A percentile compares a stretch with the other conserved stretches of the same genome.
Evolutionary conservation across 2,329 filamentous ascomycete species (phyloP).

Genomic region (Nemania sp.): DNA sequence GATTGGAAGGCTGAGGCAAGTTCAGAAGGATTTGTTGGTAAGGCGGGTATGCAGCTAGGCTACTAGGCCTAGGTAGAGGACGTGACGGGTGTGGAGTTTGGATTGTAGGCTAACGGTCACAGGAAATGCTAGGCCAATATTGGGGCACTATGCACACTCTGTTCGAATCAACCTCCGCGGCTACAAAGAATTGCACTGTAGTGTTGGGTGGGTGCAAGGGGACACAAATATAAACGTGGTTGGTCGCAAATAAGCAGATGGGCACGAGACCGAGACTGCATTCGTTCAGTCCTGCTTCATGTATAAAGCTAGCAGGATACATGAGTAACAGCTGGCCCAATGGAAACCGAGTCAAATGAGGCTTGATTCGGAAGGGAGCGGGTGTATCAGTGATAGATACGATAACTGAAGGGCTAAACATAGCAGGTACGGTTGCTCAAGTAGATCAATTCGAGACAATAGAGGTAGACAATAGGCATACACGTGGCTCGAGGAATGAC

Average conservation of each 20-base stretch:
- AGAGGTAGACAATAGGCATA: slow-evolving; percentile 7
- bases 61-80: neutral
- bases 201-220: slow-evolving; percentile 6
- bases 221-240: neutral
- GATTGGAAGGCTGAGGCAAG: slow-evolving; percentile 7
- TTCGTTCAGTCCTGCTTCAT: too few relatives aligned
- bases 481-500: slow-evolving; percentile 22
- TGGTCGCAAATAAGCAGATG: neutral
- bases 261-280: neutral
- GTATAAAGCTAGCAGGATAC: neutral
- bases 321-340: neutral
- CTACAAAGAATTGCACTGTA: slow-evolving; percentile 13
- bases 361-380: neutral
- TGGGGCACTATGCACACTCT: slow-evolving; percentile 20
- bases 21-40: slow-evolving; percentile 3
- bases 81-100: slow-evolving; percentile 18
- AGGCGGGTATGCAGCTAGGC: neutral
- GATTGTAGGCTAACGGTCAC: slow-evolving; percentile 9
- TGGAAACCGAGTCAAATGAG: too few relatives aligned
- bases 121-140: slow-evolving; percentile 2
- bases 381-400: slow-evolving; percentile 12
- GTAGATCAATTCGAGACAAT: slow-evolving; percentile 7
- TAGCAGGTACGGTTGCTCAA: slow-evolving; percentile 8
- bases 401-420: slow-evolving; percentile 16
- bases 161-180: slow-evolving; percentile 22